Evolutionary conservation across 2,329 filamentous ascomycete genomes (phyloP).

Genomic region (Fusarium aywerte): DNA sequence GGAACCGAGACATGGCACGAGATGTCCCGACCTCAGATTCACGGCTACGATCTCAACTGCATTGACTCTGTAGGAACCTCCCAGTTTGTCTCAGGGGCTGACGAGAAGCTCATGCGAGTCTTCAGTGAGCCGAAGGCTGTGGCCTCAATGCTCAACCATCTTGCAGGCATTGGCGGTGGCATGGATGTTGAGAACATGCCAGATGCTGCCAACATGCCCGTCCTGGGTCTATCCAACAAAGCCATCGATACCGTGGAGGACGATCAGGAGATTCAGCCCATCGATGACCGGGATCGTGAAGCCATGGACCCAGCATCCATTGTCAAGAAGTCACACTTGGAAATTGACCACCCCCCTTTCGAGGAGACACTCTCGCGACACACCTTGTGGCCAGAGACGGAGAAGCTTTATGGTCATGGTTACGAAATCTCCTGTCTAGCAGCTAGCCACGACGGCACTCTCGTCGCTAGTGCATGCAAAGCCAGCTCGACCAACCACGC

Average conservation of each 20-base stretch:
- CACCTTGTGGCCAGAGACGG: slow-evolving; percentile 93
- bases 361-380: slow-evolving; percentile 91
- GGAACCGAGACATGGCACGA: slow-evolving; percentile 82
- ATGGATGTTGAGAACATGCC: slow-evolving; percentile 65
- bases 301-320: slow-evolving; percentile 65
- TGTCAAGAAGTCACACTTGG: slow-evolving; percentile 69
- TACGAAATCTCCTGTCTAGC: slow-evolving; percentile 95
- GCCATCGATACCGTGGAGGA: slow-evolving; percentile 73
- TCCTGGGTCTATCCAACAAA: slow-evolving; percentile 96
- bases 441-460: slow-evolving; percentile 74
- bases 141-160: slow-evolving; percentile 74
- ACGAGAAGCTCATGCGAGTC: slow-evolving; percentile 97
- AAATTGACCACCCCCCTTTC: slow-evolving; percentile 78
- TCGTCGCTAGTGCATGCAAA: slow-evolving; percentile 92
- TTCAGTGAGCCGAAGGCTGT: slow-evolving; percentile 90
- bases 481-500: slow-evolving; percentile 94
- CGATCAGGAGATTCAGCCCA: slow-evolving; percentile 57
- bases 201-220: slow-evolving; percentile 93
- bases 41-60: slow-evolving; percentile 98
- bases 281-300: slow-evolving; percentile 62
- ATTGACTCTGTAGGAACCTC: slow-evolving; percentile 78
- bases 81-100: slow-evolving; percentile 92
- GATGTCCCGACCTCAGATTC: slow-evolving; percentile 94
- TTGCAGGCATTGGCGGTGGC: slow-evolving; percentile 69
- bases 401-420: slow-evolving; percentile 97